Evolutionary conservation across 2,329 filamentous ascomycete genomes (phyloP), one percentile per base, ranked within the genome.

Genomic region (Trichoderma hamatum): DNA sequence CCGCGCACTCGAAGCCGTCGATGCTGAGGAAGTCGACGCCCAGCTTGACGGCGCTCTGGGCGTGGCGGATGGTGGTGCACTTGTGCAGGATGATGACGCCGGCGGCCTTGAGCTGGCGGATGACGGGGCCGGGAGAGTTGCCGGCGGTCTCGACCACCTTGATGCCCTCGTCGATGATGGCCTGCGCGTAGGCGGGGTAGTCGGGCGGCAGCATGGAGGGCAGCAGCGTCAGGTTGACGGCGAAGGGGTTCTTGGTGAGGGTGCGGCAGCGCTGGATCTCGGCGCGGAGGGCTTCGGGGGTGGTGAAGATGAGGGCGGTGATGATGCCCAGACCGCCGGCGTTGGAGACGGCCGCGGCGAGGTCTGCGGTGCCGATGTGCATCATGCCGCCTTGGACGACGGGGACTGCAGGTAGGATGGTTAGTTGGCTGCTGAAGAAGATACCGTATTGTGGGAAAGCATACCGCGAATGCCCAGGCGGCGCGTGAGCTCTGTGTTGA

Each of bases 11-110:
- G 78, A 99, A 98, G 54, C 96, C 96, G 78, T 99, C 96, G 75
- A 99, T 98, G 73, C 91, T 94, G 69, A 99, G 83, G 82, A 99
- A 98, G 81, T 99, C 96, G 5, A 97, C 96, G 72, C 96, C 96
- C 49, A 98, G 89, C 82, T 97, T 97, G 70, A 97, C 87, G 60
- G 96, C 96, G 73, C 91, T 94, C 80, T 93, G 88, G 24, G 96
- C 96, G 79, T 99, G 96, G 67, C 94, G 86, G 82, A 99, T 97
- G 5, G 93, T 96, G 10, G 96, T 99, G 85, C 96, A 98, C 84
- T 99, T 99, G 87, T 99, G 96, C 68, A 99, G 84, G 74, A 99
- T 89, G 68, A 87, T 95, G 75, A 88, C 87, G 68, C 89, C 89
- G 6, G 90, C 92, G 71, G 87, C 87, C 83, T 98, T 99, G 67